A percentile compares a stretch with the other conserved stretches of the same genome.
phyloP scores from a whole-genome alignment of 345 rosid species.

The Anastatica hierochuntica region DNA sequence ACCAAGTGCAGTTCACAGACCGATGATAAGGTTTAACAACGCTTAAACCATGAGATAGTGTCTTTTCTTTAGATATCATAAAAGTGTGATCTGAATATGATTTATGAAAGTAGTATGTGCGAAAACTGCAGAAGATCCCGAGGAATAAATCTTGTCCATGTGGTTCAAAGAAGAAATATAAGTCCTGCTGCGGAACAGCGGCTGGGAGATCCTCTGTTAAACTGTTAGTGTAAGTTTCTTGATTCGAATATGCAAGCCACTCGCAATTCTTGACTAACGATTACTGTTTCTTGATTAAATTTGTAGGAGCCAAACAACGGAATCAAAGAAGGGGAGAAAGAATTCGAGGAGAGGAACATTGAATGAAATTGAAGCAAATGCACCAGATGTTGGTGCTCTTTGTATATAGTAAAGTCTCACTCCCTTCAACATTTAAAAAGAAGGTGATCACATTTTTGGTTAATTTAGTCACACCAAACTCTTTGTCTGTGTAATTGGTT shows the following conservation, averaged over 20 bases:
- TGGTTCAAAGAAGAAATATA: constrained; percentile 88
- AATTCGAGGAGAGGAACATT: constrained; percentile 42
- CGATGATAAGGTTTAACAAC: constrained; percentile 50
- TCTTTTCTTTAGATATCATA: background rate
- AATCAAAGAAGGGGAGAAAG: constrained; percentile 48
- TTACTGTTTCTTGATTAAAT: background rate
- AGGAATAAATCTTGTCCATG: constrained; percentile 71
- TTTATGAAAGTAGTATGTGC: background rate
- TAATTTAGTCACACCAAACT: background rate
- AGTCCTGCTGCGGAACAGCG: constrained; percentile 81
- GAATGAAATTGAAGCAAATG: too few relatives aligned
- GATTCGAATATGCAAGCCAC: background rate
- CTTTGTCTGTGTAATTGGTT: too few relatives aligned
- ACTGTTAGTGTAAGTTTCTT: constrained; percentile 39
- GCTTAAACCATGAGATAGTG: constrained; percentile 1
- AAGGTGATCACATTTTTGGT: background rate
- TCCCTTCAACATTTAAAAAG: too few relatives aligned
- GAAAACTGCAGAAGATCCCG: constrained; percentile 42
- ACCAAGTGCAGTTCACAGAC: constrained; percentile 24
- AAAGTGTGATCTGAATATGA: background rate
- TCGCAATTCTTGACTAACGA: constrained; percentile 5
- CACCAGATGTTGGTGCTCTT: constrained; percentile 77
- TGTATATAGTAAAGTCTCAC: constrained; percentile 44
- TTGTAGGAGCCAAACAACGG: constrained; percentile 37
- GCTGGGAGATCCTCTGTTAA: constrained; percentile 43